These are phyloP conservation scores for Berkeleyomyces basicola DNA, from an alignment of 2,329 filamentous ascomycete genomes.

Conservation along the genomic window DNA sequence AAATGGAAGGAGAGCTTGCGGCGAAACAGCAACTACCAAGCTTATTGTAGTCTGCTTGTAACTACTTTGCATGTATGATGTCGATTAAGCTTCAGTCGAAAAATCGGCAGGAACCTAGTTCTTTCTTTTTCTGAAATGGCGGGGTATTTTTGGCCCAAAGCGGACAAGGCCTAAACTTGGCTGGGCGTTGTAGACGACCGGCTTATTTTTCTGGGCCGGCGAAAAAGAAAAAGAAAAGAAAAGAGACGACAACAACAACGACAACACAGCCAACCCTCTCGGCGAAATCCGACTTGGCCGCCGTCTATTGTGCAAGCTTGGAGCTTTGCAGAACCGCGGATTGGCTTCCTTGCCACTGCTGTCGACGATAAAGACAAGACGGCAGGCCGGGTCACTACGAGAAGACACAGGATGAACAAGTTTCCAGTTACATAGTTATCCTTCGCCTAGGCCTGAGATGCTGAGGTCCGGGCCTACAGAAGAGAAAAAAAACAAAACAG, in stretches of 20 bases:
- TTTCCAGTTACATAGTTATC: not conserved
- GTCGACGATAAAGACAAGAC: not conserved
- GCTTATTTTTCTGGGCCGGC: not conserved
- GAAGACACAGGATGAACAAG: not conserved
- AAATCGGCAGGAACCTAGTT: constrained; percentile 4
- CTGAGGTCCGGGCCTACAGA: not conserved
- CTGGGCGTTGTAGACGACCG: not conserved
- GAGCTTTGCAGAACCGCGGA: not conserved
- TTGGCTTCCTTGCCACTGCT: not conserved
- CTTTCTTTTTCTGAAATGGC: not conserved
- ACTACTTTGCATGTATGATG: not conserved
- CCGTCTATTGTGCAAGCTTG: not conserved
- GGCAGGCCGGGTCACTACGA: not conserved
- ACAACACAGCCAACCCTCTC: not conserved
- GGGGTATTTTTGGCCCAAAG: constrained; percentile 2
- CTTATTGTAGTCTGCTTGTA: not conserved
- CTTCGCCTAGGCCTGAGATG: not conserved
- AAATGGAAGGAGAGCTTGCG: not conserved
- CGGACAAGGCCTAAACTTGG: not conserved
- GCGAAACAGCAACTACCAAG: not conserved
- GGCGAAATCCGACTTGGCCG: not conserved
- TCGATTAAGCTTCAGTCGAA: not conserved
- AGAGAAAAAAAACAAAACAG: not conserved
- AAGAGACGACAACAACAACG: not conserved
- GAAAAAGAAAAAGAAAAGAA: not conserved